Conservation (phyloP, 2,329 filamentous ascomycete species). For the Venturia aucupariae region DNA sequence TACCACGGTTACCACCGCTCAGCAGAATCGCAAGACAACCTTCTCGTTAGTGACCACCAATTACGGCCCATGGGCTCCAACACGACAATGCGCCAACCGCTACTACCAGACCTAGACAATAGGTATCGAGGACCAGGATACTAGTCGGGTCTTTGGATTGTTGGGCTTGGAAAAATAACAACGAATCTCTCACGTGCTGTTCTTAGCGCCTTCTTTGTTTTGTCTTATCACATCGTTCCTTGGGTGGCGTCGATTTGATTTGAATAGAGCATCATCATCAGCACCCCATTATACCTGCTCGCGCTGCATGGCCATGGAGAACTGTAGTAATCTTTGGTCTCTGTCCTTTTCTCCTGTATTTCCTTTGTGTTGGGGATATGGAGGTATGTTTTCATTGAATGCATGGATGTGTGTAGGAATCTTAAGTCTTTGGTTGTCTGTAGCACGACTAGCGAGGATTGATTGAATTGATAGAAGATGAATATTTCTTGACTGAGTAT, state of each 20-base stretch:
- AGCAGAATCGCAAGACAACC: slow-evolving; percentile 7
- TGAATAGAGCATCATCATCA: background rate
- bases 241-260: background rate
- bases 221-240: background rate
- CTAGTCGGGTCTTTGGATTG: background rate
- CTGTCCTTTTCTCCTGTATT: background rate
- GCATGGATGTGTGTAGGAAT: background rate
- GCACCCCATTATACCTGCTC: background rate
- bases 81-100: slow-evolving; percentile 9
- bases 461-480: background rate
- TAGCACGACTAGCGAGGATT: background rate
- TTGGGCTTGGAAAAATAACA: background rate
- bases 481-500: background rate
- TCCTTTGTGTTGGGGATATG: background rate
- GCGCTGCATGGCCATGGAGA: background rate
- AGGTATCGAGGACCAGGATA: slow-evolving; percentile 12
- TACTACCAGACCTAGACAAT: slow-evolving; percentile 8
- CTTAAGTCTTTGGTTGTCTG: background rate
- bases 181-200: slow-evolving; percentile 6
- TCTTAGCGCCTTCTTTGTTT: slow-evolving; percentile 5
- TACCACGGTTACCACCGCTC: slow-evolving; percentile 12
- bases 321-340: background rate
- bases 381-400: background rate
- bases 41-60: background rate
- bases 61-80: background rate